These are phyloP conservation scores for Yamadazyma spencermartinsiae DNA, from an alignment of 1,139 yeast genomes.

Conservation along the genomic window DNA sequence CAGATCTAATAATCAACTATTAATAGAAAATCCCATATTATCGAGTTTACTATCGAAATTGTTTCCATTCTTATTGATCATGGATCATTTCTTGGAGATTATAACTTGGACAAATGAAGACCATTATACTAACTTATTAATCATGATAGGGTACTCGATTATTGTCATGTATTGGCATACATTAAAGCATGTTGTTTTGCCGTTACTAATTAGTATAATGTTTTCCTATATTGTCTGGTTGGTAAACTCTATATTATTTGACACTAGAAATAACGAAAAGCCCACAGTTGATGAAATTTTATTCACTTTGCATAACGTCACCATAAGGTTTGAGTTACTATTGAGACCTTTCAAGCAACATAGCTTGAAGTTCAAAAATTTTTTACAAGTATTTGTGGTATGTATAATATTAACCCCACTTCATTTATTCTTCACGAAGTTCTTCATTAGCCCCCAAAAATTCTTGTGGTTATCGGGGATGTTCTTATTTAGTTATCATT, in stretches of 20 bases:
- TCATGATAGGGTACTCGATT: constrained; percentile 40
- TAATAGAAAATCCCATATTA: constrained; percentile 46
- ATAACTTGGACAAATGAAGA: constrained; percentile 60
- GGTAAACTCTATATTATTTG: constrained; percentile 42
- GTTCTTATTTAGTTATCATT: constrained; percentile 48
- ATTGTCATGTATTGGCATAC: constrained; percentile 48
- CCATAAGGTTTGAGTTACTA: constrained; percentile 45
- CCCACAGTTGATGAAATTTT: constrained; percentile 62
- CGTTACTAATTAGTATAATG: constrained; percentile 33
- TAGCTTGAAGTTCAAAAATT: constrained; percentile 26
- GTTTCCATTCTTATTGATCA: constrained; percentile 48
- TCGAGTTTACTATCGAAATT: constrained; percentile 48
- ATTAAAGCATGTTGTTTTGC: constrained; percentile 37
- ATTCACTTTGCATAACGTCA: constrained; percentile 50
- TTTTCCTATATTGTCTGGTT: constrained; percentile 50
- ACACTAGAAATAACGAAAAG: constrained; percentile 43
- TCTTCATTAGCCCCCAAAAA: constrained; percentile 36
- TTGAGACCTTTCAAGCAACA: constrained; percentile 42
- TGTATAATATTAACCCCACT: constrained; percentile 47
- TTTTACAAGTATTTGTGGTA: constrained; percentile 32
- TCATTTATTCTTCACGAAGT: constrained; percentile 39
- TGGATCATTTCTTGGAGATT: constrained; percentile 46
- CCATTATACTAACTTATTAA: constrained; percentile 48
- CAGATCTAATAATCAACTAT: constrained; percentile 18
- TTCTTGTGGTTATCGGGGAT: constrained; percentile 40